Percentiles rank a stretch among this genome's conserved stretches.
Evolutionary conservation across 2,329 filamentous ascomycete genomes (phyloP).

Genomic region (Pseudocercospora vitis): DNA sequence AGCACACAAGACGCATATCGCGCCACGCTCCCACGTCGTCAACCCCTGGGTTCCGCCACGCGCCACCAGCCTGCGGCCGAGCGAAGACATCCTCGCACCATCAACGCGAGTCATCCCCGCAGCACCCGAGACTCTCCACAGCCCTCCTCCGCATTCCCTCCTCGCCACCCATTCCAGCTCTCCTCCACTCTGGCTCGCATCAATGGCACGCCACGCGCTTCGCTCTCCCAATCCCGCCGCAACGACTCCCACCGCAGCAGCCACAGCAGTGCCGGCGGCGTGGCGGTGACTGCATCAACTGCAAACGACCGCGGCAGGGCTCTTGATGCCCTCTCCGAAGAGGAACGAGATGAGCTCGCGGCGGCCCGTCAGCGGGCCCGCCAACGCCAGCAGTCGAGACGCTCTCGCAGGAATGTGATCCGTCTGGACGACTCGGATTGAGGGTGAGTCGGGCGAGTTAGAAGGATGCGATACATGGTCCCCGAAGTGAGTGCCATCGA

Average conservation of each 20-base stretch:
- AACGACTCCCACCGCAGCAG: slow-evolving; percentile 7
- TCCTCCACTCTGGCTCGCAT: slow-evolving; percentile 24
- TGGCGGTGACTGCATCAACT: slow-evolving; percentile 8
- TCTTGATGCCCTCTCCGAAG: slow-evolving; percentile 3
- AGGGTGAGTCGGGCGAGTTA: too few relatives aligned
- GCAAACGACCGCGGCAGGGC: slow-evolving; percentile 23
- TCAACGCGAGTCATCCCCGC: slow-evolving; percentile 9
- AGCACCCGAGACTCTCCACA: not conserved
- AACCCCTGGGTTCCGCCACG: slow-evolving; percentile 9
- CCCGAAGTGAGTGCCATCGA: too few relatives aligned
- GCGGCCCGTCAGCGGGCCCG: too few relatives aligned
- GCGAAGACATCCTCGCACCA: slow-evolving; percentile 7
- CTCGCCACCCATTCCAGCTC: slow-evolving; percentile 29
- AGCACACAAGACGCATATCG: slow-evolving; percentile 15
- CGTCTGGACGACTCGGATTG: not conserved
- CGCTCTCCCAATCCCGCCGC: not conserved
- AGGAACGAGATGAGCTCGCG: too few relatives aligned
- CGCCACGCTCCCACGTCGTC: slow-evolving; percentile 15
- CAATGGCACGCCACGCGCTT: slow-evolving; percentile 1
- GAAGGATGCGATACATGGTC: too few relatives aligned
- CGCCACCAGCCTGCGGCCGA: not conserved
- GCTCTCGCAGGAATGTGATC: not conserved
- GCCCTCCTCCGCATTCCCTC: slow-evolving; percentile 8
- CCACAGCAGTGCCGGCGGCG: slow-evolving; percentile 15
- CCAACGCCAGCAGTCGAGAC: not conserved